A percentile compares a stretch with the other conserved stretches of the same genome.
Conservation (phyloP, 2,329 filamentous ascomycete genomes). For the Biscogniauxia marginata region DNA sequence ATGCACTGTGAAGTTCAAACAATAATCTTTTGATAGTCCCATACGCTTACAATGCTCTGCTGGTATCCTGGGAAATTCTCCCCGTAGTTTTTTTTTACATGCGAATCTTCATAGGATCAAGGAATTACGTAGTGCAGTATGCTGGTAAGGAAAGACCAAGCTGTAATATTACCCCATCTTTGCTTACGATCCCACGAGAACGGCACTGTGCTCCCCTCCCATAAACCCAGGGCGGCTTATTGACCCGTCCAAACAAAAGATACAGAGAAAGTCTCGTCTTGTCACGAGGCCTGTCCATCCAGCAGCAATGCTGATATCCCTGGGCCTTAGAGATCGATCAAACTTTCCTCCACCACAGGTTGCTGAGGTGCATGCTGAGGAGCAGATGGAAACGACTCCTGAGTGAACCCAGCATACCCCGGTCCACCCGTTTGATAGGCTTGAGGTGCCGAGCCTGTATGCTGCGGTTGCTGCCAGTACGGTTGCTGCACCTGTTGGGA, state of each 20-base stretch:
- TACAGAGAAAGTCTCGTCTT: background rate
- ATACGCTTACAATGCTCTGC: too few relatives aligned
- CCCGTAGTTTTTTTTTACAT: too few relatives aligned
- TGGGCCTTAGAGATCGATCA: slow-evolving; percentile 67
- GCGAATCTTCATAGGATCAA: background rate
- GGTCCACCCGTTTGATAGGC: slow-evolving; percentile 32
- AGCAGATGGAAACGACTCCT: slow-evolving; percentile 64
- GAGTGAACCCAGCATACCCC: slow-evolving; percentile 51
- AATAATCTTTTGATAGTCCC: too few relatives aligned
- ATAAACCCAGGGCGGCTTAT: background rate
- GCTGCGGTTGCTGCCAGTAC: slow-evolving; percentile 48
- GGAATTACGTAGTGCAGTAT: background rate
- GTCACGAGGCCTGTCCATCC: background rate
- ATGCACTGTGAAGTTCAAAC: background rate
- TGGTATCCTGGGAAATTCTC: too few relatives aligned
- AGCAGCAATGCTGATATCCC: background rate
- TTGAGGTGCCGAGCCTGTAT: slow-evolving; percentile 41
- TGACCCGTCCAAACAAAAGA: background rate
- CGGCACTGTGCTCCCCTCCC: background rate
- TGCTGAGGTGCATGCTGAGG: slow-evolving; percentile 61
- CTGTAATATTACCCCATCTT: background rate
- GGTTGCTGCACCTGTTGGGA: slow-evolving; percentile 40
- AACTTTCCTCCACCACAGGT: slow-evolving; percentile 67
- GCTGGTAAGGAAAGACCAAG: background rate
- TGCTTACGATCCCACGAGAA: background rate